Evolutionary conservation across 805 yeast genomes (phyloP).

Genomic region (Metschnikowia kunwiensis): DNA sequence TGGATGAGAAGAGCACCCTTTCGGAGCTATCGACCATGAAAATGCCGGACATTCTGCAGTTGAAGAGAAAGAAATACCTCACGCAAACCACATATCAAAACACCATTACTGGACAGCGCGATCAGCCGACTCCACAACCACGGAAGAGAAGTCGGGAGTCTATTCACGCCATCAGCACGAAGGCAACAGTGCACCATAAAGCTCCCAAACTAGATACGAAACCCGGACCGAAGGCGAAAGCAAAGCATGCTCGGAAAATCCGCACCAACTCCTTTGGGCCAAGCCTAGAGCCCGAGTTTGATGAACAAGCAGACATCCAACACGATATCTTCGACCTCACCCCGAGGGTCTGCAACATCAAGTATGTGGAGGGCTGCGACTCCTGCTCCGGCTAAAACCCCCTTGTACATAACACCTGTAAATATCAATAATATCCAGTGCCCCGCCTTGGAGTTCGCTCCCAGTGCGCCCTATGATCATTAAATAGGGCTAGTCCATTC

Average conservation of each 20-base stretch:
- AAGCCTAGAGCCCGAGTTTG: no score
- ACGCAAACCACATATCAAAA: background rate
- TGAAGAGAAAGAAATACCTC: slow-evolving; percentile 1
- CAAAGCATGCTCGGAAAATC: no score
- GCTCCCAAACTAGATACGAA: background rate
- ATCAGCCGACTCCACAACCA: no score
- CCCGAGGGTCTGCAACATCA: slow-evolving; percentile 31
- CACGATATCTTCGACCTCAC: slow-evolving; percentile 35
- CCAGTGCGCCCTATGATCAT: background rate
- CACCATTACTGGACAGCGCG: background rate
- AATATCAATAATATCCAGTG: slow-evolving; percentile 4
- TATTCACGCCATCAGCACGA: background rate
- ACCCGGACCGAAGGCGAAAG: no score
- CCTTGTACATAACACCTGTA: slow-evolving; percentile 12
- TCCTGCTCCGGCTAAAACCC: slow-evolving; percentile 23
- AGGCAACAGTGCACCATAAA: background rate
- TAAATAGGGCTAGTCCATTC: background rate
- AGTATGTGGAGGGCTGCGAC: slow-evolving; percentile 22
- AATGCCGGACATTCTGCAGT: slow-evolving; percentile 1
- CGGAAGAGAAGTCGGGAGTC: no score
- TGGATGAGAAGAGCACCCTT: slow-evolving; percentile 6
- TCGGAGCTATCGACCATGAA: slow-evolving; percentile 3
- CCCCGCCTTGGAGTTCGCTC: no score
- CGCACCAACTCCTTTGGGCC: background rate
- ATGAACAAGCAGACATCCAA: background rate